Percentiles rank a stretch among this genome's conserved stretches.
phyloP scores from a whole-genome alignment of 306 rosid species.

The Betula pendula region DNA sequence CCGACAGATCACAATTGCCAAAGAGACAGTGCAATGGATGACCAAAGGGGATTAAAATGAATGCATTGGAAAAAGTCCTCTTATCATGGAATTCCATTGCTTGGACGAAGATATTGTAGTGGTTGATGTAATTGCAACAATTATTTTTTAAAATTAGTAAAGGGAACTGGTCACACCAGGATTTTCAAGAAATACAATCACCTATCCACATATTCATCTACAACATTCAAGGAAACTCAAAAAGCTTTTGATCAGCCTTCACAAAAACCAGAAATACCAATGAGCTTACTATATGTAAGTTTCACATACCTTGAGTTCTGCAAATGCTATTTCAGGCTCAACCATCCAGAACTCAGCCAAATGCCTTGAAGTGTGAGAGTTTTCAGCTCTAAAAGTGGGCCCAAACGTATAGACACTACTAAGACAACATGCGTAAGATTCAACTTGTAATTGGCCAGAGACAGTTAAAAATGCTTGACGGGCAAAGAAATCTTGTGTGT shows the following conservation, averaged over 20 bases:
- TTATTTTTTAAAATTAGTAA: not conserved
- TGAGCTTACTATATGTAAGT: not conserved
- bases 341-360: slow-evolving; percentile 99
- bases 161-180: not conserved
- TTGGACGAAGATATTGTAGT: not conserved
- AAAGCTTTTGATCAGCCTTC: not conserved
- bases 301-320: slow-evolving; percentile 69
- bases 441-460: slow-evolving; percentile 97
- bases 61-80: not conserved
- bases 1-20: not conserved
- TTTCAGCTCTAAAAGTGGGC: slow-evolving; percentile 96
- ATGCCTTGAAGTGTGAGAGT: slow-evolving; percentile 97
- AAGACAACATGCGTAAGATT: slow-evolving; percentile 81
- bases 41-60: not conserved
- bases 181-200: not conserved
- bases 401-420: slow-evolving; percentile 95
- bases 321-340: slow-evolving; percentile 97
- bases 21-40: not conserved
- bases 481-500: slow-evolving; percentile 81
- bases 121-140: not conserved
- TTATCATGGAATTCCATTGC: not conserved
- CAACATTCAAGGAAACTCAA: not conserved
- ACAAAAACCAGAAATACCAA: not conserved
- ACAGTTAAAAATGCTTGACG: slow-evolving; percentile 97
- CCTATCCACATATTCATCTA: not conserved